Base-by-base conservation (phyloP, 2,329 filamentous ascomycete genomes). In the Cladophialophora bantiana region DNA sequence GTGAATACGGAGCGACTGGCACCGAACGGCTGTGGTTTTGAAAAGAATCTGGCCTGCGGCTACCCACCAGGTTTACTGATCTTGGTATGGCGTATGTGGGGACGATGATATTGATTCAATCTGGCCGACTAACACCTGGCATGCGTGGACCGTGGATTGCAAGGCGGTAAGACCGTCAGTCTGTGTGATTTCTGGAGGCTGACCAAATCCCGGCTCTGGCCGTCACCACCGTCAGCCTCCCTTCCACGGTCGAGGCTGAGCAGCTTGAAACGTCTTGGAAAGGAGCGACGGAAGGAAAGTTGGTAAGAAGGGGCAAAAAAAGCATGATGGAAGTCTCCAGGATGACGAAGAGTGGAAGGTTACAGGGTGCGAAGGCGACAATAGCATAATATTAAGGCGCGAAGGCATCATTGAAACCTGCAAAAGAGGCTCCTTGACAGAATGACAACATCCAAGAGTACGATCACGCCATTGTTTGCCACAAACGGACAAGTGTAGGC, bases 381-480 rank as follows among this genome's bases (percentile, higher is more conserved):
- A 52, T 42, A 55, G 20, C 45, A 34, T 62, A 59, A 53, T 59
- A 34, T 50, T 50, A 42, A 63, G 20, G 53, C 36, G 36, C 15
- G 50, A 62, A 55, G 42, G 52, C 50, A 40, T 55, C 56, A 65
- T 45, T 50, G 45, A 55, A 34, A 52, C 9, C 13, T 7, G 31
- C 7, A 12, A 13, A 36, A 36, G 13, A 34, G 42, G 7, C 12
- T 26, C 10, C 18, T 12, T 5, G 45, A 45, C 9, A 12, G 9
- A 50, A 70, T 70, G 35, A 64, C 68, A 70, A 68, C 66, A 70
- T 70, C 61, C 40, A 3, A 32, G 40, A 57, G 52, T 18, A 38
- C 20, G 59, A 70, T 66, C 68, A 70, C 68, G 68, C 68, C 66
- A 70, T 70, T 62, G 40, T 36, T 68, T 68, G 57, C 68, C 66